Evolutionary conservation across 2,329 filamentous ascomycete genomes (phyloP).

Genomic region (Ophiocordyceps camponoti-leonardi): DNA sequence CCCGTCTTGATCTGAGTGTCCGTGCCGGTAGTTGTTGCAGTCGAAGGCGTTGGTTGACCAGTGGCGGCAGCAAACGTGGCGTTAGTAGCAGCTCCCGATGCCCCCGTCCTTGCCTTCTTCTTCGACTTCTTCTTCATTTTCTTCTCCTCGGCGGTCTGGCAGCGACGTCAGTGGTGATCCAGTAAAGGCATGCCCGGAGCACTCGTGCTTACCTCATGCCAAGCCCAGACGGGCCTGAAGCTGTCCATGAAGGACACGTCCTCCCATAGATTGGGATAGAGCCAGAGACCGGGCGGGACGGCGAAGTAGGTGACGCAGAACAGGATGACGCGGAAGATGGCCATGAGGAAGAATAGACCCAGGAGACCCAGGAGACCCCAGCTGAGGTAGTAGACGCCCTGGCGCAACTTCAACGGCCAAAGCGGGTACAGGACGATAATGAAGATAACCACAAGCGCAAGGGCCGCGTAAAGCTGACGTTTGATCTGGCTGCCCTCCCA

Average conservation of each 20-base stretch:
- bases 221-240: constrained; percentile 91
- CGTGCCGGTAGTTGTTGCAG: constrained; percentile 39
- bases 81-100: constrained; percentile 13
- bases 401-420: constrained; percentile 80
- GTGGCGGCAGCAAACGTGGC: constrained; percentile 32
- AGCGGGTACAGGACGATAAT: constrained; percentile 86
- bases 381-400: constrained; percentile 93
- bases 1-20: constrained; percentile 33
- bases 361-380: constrained; percentile 85
- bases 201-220: constrained; percentile 63
- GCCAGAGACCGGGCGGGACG: constrained; percentile 78
- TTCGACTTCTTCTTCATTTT: constrained; percentile 30
- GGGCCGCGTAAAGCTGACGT: constrained; percentile 76
- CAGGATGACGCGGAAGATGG: constrained; percentile 86
- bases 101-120: constrained; percentile 30
- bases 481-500: constrained; percentile 91
- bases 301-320: constrained; percentile 86
- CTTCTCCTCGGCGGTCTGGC: constrained; percentile 7
- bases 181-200: not conserved
- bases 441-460: constrained; percentile 71
- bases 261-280: constrained; percentile 95
- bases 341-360: constrained; percentile 92
- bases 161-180: not conserved
- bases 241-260: constrained; percentile 97
- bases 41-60: constrained; percentile 32